These are phyloP conservation scores for Fusarium temperatum DNA, from an alignment of 2,329 filamentous ascomycete species.

Conservation along the genomic window DNA sequence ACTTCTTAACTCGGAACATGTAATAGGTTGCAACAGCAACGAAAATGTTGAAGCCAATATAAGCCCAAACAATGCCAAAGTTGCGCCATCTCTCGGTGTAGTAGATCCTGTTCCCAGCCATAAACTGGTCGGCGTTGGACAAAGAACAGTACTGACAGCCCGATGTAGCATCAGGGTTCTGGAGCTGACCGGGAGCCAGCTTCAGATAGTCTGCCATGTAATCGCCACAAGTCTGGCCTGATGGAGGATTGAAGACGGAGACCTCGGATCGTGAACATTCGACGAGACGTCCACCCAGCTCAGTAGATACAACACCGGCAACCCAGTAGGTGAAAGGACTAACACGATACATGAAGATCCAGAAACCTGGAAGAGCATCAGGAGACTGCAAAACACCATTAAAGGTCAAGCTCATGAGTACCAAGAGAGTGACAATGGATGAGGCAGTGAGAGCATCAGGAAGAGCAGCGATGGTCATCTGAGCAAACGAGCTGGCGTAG, in stretches of 20 bases:
- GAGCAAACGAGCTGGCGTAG: constrained; percentile 76
- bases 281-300: constrained; percentile 43
- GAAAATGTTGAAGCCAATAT: constrained; percentile 28
- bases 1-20: constrained; percentile 33
- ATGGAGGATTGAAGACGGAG: constrained; percentile 69
- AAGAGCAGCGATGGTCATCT: constrained; percentile 77
- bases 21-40: constrained; percentile 25
- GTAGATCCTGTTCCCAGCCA: constrained; percentile 25
- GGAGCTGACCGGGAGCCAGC: constrained; percentile 39
- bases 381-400: constrained; percentile 66
- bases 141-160: constrained; percentile 25
- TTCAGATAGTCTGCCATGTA: constrained; percentile 66
- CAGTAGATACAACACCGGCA: constrained; percentile 57
- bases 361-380: constrained; percentile 67
- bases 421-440: constrained; percentile 65
- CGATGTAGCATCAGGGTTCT: constrained; percentile 22
- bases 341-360: constrained; percentile 77
- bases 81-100: constrained; percentile 30
- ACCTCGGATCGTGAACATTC: constrained; percentile 64
- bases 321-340: constrained; percentile 73
- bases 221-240: constrained; percentile 47
- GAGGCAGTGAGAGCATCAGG: constrained; percentile 65
- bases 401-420: constrained; percentile 39
- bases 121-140: constrained; percentile 21
- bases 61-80: constrained; percentile 30